Evolutionary conservation across 2,329 filamentous ascomycete genomes (phyloP).

Genomic region (Paracoccidioides brasiliensis): DNA sequence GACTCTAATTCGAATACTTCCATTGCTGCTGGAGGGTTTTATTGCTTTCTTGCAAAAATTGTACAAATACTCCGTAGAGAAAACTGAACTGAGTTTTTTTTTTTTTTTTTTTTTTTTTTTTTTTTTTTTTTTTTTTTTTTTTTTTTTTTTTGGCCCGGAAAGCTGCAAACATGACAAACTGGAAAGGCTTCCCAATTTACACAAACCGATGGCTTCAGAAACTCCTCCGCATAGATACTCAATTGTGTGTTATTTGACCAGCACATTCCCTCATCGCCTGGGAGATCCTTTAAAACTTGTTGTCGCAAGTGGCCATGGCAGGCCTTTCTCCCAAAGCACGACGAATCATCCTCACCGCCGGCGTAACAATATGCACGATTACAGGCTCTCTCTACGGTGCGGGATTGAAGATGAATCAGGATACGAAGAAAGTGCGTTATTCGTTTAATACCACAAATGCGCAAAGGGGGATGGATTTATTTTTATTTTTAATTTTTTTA

Average conservation of each 20-base stretch:
- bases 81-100: too few relatives aligned
- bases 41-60: too few relatives aligned
- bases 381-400: slow-evolving; percentile 49
- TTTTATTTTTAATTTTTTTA: slow-evolving; percentile 3
- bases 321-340: slow-evolving; percentile 28
- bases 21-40: too few relatives aligned
- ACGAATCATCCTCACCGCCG: slow-evolving; percentile 41
- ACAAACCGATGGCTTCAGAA: neutral
- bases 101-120: neutral
- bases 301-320: neutral
- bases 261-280: neutral
- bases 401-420: slow-evolving; percentile 28
- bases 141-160: neutral
- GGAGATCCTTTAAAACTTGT: neutral
- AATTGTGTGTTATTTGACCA: neutral
- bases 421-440: slow-evolving; percentile 12
- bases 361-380: slow-evolving; percentile 43
- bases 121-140: neutral
- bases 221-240: neutral
- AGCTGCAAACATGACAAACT: too few relatives aligned
- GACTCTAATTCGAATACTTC: too few relatives aligned
- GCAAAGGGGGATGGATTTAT: neutral
- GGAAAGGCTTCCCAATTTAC: too few relatives aligned
- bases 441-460: neutral
- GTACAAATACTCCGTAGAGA: too few relatives aligned